Evolutionary conservation across 1,284 basidiomycete species (phyloP), one percentile per base, ranked within the genome.

Genomic region (Sanguinoderma infundibulare): DNA sequence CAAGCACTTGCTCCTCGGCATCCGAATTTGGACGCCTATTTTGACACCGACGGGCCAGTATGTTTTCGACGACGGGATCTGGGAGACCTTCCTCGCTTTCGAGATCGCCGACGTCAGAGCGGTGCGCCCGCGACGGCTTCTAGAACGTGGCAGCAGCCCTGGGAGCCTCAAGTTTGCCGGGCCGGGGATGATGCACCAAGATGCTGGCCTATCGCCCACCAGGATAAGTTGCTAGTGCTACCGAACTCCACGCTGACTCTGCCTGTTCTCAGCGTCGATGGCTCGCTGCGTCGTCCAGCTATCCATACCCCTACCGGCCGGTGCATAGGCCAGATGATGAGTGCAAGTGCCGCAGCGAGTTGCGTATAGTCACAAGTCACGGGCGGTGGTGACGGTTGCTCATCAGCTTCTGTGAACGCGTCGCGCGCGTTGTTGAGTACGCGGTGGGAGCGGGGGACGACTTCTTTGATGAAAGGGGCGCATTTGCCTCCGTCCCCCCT

Each of bases 351-450:
- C 61, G 61, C 59, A 58, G 17, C 22, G 24, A 26, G 15, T 46
- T 58, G 30, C 50, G 49, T 35, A 4, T 22, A 17, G 61, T 60
- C 53, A 66, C 64, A 44, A 57, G 58, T 62, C 60, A 60, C 60
- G 55, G 26, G 47, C 32, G 46, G n/a, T 14, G 44, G 62, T 61
- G 63, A 58, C 57, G 38, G 30, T 58, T n/a, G n/a, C n/a, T n/a
- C n/a, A n/a, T n/a, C n/a, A n/a, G n/a, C n/a, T n/a, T 61, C 63
- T 44, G 47, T 55, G 66, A 67, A 67, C 62, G 66, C 66, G 64
- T 55, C 47, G 53, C 26, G 59, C 55, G 66, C 66, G 63, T 58
- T 65, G 53, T 53, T 49, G 54, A n/a, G 50, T 38, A 44, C n/a
- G 35, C 47, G 56, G 59, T 53, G 54, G 59, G 57, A 61, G 57